Evolutionary conservation across 176 grass and related monocot species (phyloP).

Genomic region (Triticum timopheevii): DNA sequence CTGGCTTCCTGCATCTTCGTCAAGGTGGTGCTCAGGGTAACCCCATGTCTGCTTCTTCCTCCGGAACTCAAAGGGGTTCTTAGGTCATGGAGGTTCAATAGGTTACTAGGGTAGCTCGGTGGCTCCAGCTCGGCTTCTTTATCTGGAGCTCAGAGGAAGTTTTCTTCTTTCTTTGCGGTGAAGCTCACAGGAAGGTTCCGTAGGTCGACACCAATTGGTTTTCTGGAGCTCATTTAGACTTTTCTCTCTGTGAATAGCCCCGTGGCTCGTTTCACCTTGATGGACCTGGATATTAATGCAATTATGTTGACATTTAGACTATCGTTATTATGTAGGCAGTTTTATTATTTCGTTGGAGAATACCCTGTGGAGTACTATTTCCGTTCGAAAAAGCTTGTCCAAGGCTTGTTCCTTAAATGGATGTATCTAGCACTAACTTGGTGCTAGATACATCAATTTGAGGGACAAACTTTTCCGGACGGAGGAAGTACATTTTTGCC

Average conservation of each 20-base stretch:
- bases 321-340: not conserved
- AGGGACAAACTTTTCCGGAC: too few species aligned
- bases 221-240: not conserved
- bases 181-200: not conserved
- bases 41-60: not conserved
- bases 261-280: not conserved
- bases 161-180: not conserved
- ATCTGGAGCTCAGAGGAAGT: not conserved
- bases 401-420: too few species aligned
- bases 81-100: slow-evolving; percentile 4
- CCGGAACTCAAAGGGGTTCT: not conserved
- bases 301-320: slow-evolving; percentile 21
- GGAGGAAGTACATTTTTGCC: not conserved
- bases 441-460: too few species aligned
- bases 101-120: not conserved
- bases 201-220: slow-evolving; percentile 2
- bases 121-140: not conserved
- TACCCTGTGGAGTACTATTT: not conserved
- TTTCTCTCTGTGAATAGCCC: slow-evolving; percentile 4
- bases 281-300: not conserved
- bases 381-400: too few species aligned
- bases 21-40: slow-evolving; percentile 4
- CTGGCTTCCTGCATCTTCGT: slow-evolving; percentile 29
- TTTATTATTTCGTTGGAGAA: not conserved
- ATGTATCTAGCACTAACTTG: too few species aligned